Evolutionary conservation across 495 filamentous ascomycete species (phyloP).

Genomic region (Aspergillus leporis): DNA sequence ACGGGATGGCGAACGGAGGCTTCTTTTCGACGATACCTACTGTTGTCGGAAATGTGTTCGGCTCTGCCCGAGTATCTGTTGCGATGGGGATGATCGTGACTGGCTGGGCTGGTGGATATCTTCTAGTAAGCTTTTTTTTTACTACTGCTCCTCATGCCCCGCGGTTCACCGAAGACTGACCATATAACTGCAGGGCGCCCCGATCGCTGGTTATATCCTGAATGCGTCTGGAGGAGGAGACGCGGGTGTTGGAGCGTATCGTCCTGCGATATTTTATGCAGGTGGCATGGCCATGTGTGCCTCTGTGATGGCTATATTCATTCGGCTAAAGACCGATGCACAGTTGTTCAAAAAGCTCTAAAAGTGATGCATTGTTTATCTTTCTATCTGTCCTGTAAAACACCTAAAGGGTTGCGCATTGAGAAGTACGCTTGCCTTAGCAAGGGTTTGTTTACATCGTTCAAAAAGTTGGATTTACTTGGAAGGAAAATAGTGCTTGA

Average conservation of each 20-base stretch:
- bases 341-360: slow-evolving; percentile 23
- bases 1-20: slow-evolving; percentile 55
- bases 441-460: no score
- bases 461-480: no score
- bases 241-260: slow-evolving; percentile 48
- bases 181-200: slow-evolving; percentile 43
- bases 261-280: slow-evolving; percentile 61
- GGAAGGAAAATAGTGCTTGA: no score
- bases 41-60: slow-evolving; percentile 58
- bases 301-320: slow-evolving; percentile 21
- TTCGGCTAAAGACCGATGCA: slow-evolving; percentile 29
- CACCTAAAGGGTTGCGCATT: no score
- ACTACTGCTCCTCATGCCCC: not conserved
- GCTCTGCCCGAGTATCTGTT: slow-evolving; percentile 51
- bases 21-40: slow-evolving; percentile 64
- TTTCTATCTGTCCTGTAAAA: not conserved
- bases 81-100: slow-evolving; percentile 64
- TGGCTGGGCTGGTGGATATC: slow-evolving; percentile 60
- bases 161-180: slow-evolving; percentile 13
- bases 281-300: slow-evolving; percentile 34
- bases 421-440: no score
- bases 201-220: slow-evolving; percentile 60
- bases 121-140: slow-evolving; percentile 42
- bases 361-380: not conserved
- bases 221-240: slow-evolving; percentile 52